A percentile compares a stretch with the other conserved stretches of the same genome.
Conservation (phyloP, 805 yeast species). For the Tetrapisispora namnaoensis region DNA sequence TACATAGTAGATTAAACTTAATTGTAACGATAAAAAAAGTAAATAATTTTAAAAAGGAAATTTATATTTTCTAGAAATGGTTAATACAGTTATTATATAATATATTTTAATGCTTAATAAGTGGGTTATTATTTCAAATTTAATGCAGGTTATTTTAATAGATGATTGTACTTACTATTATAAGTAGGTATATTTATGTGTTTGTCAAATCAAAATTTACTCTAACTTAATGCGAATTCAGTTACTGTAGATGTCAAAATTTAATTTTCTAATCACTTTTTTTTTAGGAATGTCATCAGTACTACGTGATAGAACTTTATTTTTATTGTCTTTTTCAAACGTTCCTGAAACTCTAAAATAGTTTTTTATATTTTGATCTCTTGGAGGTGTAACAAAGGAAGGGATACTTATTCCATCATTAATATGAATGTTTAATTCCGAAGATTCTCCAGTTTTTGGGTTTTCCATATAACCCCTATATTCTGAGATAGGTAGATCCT, state of each 20-base stretch:
- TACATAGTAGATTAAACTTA: no score
- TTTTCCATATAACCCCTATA: conserved; percentile 15
- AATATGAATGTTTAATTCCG: conserved; percentile 11
- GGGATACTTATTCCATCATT: conserved; percentile 11
- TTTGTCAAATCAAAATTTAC: no score
- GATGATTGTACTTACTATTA: no score
- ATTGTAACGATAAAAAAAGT: background rate
- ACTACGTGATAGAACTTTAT: conserved; percentile 7
- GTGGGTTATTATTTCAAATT: background rate
- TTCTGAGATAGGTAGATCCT: conserved; percentile 12
- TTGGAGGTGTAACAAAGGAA: conserved; percentile 18
- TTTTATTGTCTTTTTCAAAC: background rate
- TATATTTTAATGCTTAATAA: background rate
- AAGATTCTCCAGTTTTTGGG: conserved; percentile 6
- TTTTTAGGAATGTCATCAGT: conserved; percentile 17
- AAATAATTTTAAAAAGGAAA: no score
- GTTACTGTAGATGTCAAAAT: conserved; percentile 9
- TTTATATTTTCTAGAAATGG: no score
- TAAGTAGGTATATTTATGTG: no score
- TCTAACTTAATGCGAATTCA: background rate
- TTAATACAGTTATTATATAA: no score
- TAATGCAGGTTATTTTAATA: no score
- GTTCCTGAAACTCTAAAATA: conserved; percentile 6
- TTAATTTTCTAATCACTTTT: conserved; percentile 15
- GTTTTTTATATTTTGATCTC: conserved; percentile 10